Percentiles rank a stretch among this genome's conserved stretches.
Evolutionary conservation across 768 basidiomycete species (phyloP).

Genomic region (Leucocoprinus leucothites): DNA sequence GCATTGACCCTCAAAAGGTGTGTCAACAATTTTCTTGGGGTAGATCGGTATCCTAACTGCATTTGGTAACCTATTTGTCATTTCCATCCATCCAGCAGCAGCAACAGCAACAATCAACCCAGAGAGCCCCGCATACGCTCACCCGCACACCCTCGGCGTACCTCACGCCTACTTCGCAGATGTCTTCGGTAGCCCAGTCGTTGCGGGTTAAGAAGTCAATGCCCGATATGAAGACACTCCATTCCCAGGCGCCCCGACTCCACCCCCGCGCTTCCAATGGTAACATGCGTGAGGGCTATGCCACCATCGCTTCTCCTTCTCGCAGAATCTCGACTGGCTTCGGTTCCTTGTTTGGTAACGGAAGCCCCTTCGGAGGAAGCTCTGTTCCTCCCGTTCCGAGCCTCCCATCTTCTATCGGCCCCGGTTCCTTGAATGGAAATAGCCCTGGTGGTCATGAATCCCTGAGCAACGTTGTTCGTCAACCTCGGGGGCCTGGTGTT

Average conservation of each 20-base stretch:
- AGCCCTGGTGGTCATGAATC: constrained; percentile 38
- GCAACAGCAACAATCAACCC: constrained; percentile 34
- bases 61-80: constrained; percentile 11
- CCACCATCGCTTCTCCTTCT: constrained; percentile 80
- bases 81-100: constrained; percentile 31
- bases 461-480: constrained; percentile 62
- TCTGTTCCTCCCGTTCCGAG: constrained; percentile 76
- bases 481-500: constrained; percentile 80
- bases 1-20: constrained; percentile 82
- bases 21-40: constrained; percentile 25
- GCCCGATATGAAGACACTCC: constrained; percentile 93
- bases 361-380: constrained; percentile 42
- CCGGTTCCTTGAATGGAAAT: constrained; percentile 41
- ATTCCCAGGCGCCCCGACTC: constrained; percentile 75
- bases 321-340: constrained; percentile 74
- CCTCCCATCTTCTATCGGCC: constrained; percentile 57
- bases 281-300: constrained; percentile 84
- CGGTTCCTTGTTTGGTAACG: constrained; percentile 63
- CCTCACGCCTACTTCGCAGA: constrained; percentile 51
- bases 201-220: constrained; percentile 96
- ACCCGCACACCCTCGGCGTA: constrained; percentile 83
- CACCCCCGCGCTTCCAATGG: constrained; percentile 82
- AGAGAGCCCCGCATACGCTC: constrained; percentile 49
- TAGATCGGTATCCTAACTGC: constrained; percentile 4
- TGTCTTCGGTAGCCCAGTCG: constrained; percentile 40